phyloP scores from a whole-genome alignment of 352 stramenopile species.

The Globisporangium okanoganense region DNA sequence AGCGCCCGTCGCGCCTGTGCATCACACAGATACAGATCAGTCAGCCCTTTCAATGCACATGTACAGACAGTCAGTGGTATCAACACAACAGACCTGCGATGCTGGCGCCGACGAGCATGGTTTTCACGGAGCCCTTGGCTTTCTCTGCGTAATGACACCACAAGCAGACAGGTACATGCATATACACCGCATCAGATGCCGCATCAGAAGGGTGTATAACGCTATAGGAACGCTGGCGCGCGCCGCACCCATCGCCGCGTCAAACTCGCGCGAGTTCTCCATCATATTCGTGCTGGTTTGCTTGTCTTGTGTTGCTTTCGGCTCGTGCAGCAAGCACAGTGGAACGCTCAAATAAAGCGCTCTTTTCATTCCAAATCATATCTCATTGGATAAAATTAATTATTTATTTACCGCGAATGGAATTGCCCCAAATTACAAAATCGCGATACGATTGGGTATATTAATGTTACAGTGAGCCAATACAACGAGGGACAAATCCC shows the following conservation, averaged over 20 bases:
- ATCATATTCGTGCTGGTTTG: not conserved
- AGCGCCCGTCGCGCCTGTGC: constrained; percentile 43
- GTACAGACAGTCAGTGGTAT: not conserved
- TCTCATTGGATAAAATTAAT: not conserved
- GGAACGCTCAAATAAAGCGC: not conserved
- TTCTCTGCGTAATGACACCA: constrained; percentile 38
- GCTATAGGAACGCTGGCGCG: not conserved
- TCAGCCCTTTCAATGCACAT: not conserved
- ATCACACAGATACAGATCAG: not conserved
- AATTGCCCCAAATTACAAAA: not conserved
- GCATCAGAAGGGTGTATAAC: too few species aligned
- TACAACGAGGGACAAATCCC: not conserved
- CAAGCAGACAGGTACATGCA: not conserved
- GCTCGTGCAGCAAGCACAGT: not conserved
- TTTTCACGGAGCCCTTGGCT: constrained; percentile 56
- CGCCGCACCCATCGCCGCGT: constrained; percentile 12
- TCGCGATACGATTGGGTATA: not conserved
- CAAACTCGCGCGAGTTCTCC: constrained; percentile 16
- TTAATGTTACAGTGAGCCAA: too few species aligned
- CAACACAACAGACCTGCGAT: too few species aligned
- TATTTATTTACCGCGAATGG: not conserved
- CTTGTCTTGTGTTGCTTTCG: not conserved
- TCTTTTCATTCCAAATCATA: not conserved
- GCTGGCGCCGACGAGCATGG: constrained; percentile 62
- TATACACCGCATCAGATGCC: not conserved